Evolutionary conservation across 192 early-diverging fungal genomes (phyloP).

Genomic region (Podila horticola): DNA sequence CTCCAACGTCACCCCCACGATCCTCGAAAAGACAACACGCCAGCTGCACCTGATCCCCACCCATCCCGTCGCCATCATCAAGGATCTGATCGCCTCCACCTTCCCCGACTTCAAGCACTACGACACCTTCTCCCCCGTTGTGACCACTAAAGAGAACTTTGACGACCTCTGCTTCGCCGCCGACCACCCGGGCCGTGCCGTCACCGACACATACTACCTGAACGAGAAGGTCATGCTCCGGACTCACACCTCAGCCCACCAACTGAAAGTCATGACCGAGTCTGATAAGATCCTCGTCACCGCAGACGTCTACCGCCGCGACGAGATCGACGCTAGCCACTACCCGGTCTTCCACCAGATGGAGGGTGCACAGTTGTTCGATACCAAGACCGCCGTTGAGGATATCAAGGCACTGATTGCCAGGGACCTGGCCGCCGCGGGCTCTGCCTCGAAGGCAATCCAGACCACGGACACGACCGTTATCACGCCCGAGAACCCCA

Average conservation of each 20-base stretch:
- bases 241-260: conserved; percentile 96
- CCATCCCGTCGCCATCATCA: conserved; percentile 92
- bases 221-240: conserved; percentile 83
- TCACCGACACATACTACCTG: conserved; percentile 94
- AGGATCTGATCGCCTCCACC: conserved; percentile 78
- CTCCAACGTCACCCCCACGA: conserved; percentile 82
- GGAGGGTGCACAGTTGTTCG: conserved; percentile 89
- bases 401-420: conserved; percentile 49
- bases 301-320: conserved; percentile 97
- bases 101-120: conserved; percentile 73
- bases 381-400: conserved; percentile 48
- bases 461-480: conserved; percentile 58
- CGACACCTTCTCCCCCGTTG: conserved; percentile 81
- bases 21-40: conserved; percentile 80
- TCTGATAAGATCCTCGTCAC: conserved; percentile 84
- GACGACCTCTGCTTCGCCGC: conserved; percentile 85
- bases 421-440: conserved; percentile 4
- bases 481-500: conserved; percentile 74
- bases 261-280: conserved; percentile 80
- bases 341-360: conserved; percentile 99
- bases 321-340: conserved; percentile 95
- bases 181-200: conserved; percentile 85
- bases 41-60: conserved; percentile 79
- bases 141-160: conserved; percentile 89
- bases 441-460: conserved; percentile 30